These are phyloP conservation scores for Coniochaeta sp. DNA, from an alignment of 2,329 filamentous ascomycete species.

Conservation along the genomic window DNA sequence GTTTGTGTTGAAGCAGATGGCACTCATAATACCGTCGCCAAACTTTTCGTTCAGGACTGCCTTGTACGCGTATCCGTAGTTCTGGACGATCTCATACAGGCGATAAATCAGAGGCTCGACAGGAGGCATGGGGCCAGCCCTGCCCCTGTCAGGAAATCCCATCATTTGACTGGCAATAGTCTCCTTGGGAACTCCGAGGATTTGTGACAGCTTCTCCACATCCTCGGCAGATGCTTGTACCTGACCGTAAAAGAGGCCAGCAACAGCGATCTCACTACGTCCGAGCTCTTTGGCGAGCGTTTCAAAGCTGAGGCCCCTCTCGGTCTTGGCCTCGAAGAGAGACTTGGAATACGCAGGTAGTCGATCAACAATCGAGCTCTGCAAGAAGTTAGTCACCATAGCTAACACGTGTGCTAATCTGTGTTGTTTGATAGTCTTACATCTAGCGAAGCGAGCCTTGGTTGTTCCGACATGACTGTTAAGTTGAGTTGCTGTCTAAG, in stretches of 20 bases:
- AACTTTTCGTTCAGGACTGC: slow-evolving; percentile 94
- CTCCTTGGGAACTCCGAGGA: slow-evolving; percentile 42
- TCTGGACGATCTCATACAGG: slow-evolving; percentile 90
- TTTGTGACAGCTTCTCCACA: slow-evolving; percentile 50
- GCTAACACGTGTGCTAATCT: neutral
- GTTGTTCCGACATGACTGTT: slow-evolving; percentile 13
- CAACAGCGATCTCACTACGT: slow-evolving; percentile 76
- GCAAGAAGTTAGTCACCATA: slow-evolving; percentile 4
- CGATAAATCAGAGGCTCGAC: slow-evolving; percentile 84
- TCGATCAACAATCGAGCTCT: slow-evolving; percentile 50
- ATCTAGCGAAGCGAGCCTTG: slow-evolving; percentile 26
- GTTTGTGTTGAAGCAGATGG: slow-evolving; percentile 82
- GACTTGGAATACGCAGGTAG: slow-evolving; percentile 64
- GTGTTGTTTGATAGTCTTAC: slow-evolving; percentile 17
- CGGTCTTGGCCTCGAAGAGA: slow-evolving; percentile 76
- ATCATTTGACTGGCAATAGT: slow-evolving; percentile 54
- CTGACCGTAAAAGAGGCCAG: slow-evolving; percentile 83
- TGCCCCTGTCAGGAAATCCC: slow-evolving; percentile 74
- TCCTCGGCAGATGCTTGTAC: slow-evolving; percentile 43
- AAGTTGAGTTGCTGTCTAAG: no score
- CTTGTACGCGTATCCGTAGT: slow-evolving; percentile 95
- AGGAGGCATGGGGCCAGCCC: slow-evolving; percentile 73
- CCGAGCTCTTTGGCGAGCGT: slow-evolving; percentile 65
- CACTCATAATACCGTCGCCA: slow-evolving; percentile 93
- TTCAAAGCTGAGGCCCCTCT: slow-evolving; percentile 70